Evolutionary conservation across 768 basidiomycete genomes (phyloP).

Genomic region (Tricholoma sp.): DNA sequence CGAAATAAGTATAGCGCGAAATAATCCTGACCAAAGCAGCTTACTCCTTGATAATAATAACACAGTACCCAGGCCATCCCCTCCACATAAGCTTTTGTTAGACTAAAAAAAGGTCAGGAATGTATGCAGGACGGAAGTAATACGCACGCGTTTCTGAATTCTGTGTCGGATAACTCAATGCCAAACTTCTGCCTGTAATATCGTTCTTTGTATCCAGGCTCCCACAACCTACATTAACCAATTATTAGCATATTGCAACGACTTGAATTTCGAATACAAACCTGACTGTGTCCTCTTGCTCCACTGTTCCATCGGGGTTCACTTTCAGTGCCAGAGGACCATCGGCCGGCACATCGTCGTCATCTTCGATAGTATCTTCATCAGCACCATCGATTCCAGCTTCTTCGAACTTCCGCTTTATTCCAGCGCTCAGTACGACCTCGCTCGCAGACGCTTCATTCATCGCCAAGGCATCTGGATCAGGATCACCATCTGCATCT

Average conservation of each 20-base stretch:
- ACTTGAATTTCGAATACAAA: slow-evolving; percentile 30
- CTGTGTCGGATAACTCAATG: slow-evolving; percentile 59
- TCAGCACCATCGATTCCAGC: slow-evolving; percentile 37
- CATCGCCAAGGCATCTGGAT: slow-evolving; percentile 20
- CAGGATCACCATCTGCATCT: slow-evolving; percentile 27
- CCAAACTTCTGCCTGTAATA: slow-evolving; percentile 96
- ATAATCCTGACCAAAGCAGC: slow-evolving; percentile 16
- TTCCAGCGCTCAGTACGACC: slow-evolving; percentile 17
- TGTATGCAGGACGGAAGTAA: background rate
- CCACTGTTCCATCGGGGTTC: slow-evolving; percentile 88
- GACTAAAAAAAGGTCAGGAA: slow-evolving; percentile 33
- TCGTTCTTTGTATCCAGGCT: slow-evolving; percentile 91
- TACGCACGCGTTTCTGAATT: slow-evolving; percentile 70
- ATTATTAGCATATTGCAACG: slow-evolving; percentile 3
- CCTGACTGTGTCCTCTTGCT: slow-evolving; percentile 92
- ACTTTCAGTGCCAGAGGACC: slow-evolving; percentile 62
- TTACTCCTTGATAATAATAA: slow-evolving; percentile 98
- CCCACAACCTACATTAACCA: slow-evolving; percentile 67
- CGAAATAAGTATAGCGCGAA: background rate
- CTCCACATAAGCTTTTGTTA: slow-evolving; percentile 85
- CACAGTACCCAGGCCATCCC: slow-evolving; percentile 94
- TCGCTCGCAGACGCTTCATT: slow-evolving; percentile 13
- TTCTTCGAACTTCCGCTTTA: slow-evolving; percentile 48
- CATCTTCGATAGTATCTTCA: slow-evolving; percentile 44
- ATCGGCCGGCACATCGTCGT: slow-evolving; percentile 39